Evolutionary conservation across 805 yeast species (phyloP), one percentile per base, ranked within the genome.

Genomic region (Candida easanensis): DNA sequence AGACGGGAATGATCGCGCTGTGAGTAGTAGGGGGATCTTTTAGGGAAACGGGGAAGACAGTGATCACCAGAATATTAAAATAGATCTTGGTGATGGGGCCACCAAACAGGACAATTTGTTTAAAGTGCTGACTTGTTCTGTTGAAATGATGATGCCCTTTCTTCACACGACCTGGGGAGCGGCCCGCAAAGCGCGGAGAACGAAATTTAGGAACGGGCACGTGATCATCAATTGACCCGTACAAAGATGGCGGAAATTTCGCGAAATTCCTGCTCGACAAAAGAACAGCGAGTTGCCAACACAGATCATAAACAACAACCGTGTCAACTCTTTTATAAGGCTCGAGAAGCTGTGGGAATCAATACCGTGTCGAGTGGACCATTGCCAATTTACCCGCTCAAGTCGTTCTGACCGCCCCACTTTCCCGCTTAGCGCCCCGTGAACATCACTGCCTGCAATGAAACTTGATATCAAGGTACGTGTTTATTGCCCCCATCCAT

Each of bases 401-500:
- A 14, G 15, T 14, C 30, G 16, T 17, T 4, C 30, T 20, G 15
- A 19, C 26, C 8, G 6, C 38, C 4, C 21, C 28, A 13, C 16
- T 8, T 8, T 14, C 14, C 15, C 15, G 31, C 31, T 27, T 14
- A n/a, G 9, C 33, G 18, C 13, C 9, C 42, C 15, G 28, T n/a
- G 15, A 13, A 27, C 8, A 15, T 9, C 19, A 7, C 35, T 15
- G 35, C 30, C n/a, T 23, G 32, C 38, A 23, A 57, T 57, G 62
- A 51, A 56, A 34, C 45, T 57, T 44, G 60, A 57, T 50, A 51
- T 56, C 25, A 56, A 53, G 42, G 61, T 56, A 46, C 25, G 60
- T 49, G 17, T 16, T 18, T 5, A 18, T 13, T 8, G 4, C 9
- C 31, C 21, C 13, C 16, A 7, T 19, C 13, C n/a, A 5, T 20